A percentile compares a stretch with the other conserved stretches of the same genome.
These are phyloP conservation scores for Castanea mollissima DNA, from an alignment of 306 rosid species.

Conservation along the genomic window DNA sequence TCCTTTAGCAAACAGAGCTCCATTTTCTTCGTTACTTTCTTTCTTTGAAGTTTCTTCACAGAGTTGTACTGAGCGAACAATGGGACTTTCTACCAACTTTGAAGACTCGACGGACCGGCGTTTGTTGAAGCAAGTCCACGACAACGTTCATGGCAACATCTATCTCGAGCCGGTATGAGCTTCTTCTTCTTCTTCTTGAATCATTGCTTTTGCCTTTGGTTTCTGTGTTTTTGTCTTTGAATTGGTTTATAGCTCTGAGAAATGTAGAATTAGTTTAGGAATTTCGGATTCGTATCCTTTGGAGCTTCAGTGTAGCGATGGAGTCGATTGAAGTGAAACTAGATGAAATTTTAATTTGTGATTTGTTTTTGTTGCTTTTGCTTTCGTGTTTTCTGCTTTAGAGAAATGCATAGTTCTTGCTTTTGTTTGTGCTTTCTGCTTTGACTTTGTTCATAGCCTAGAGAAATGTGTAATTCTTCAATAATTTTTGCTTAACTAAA, in stretches of 20 bases:
- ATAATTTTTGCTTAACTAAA: neutral
- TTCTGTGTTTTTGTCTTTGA: neutral
- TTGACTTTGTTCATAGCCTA: neutral
- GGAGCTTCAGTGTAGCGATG: neutral
- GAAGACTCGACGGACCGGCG: constrained; percentile 34
- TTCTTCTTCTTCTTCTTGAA: neutral
- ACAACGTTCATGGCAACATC: constrained; percentile 70
- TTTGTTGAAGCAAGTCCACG: constrained; percentile 52
- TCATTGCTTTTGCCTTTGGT: neutral
- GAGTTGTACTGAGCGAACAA: constrained; percentile 22
- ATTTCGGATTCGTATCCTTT: constrained; percentile 1
- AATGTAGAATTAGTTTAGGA: neutral
- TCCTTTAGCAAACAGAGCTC: neutral
- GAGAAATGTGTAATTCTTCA: neutral
- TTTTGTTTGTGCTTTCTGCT: constrained; percentile 9
- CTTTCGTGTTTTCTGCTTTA: neutral
- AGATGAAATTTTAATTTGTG: neutral
- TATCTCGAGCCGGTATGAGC: constrained; percentile 59
- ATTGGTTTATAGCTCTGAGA: neutral
- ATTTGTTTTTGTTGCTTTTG: neutral
- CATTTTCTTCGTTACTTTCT: neutral
- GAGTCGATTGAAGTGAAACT: constrained; percentile 5
- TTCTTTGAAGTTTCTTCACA: neutral
- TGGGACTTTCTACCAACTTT: constrained; percentile 25
- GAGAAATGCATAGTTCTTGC: neutral